Conservation (phyloP, 768 basidiomycete genomes). For the Tremella mesenterica region DNA sequence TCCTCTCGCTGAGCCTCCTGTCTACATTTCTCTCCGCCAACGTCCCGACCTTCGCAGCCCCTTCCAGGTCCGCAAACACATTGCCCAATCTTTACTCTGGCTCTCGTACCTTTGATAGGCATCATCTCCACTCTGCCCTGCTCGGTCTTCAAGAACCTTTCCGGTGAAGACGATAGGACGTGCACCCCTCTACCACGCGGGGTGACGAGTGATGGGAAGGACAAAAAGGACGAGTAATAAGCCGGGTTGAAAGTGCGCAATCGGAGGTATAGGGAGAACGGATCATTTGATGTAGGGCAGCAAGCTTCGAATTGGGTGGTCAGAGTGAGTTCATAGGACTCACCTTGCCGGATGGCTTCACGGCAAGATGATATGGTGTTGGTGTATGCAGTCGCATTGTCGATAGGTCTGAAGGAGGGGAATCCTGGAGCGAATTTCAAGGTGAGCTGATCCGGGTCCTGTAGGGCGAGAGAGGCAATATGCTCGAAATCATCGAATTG, state of each 20-base stretch:
- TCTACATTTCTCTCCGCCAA: conserved; percentile 50
- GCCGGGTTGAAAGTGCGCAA: conserved; percentile 75
- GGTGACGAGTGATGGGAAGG: conserved; percentile 33
- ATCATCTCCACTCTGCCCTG: conserved; percentile 67
- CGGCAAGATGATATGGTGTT: conserved; percentile 61
- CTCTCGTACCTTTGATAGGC: conserved; percentile 88
- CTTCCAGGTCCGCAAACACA: conserved; percentile 50
- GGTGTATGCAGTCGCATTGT: conserved; percentile 50
- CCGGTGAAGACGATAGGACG: conserved; percentile 78
- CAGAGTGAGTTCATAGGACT: conserved; percentile 88
- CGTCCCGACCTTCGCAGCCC: conserved; percentile 54
- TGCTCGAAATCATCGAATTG: conserved; percentile 12
- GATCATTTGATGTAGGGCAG: conserved; percentile 33
- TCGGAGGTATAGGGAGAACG: conserved; percentile 41
- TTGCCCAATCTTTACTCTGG: conserved; percentile 42
- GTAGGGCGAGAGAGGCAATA: not conserved
- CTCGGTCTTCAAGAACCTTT: conserved; percentile 76
- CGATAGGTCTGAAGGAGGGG: conserved; percentile 25
- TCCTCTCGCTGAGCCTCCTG: conserved; percentile 24
- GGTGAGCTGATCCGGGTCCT: not conserved
- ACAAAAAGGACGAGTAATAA: conserved; percentile 67
- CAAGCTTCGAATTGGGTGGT: conserved; percentile 50
- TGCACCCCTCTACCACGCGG: conserved; percentile 43
- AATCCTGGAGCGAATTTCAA: conserved; percentile 10
- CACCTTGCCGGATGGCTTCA: conserved; percentile 66